A percentile compares a stretch with the other conserved stretches of the same genome.
Conservation (phyloP, 2,329 filamentous ascomycete genomes). For the Coniella lustricola region DNA sequence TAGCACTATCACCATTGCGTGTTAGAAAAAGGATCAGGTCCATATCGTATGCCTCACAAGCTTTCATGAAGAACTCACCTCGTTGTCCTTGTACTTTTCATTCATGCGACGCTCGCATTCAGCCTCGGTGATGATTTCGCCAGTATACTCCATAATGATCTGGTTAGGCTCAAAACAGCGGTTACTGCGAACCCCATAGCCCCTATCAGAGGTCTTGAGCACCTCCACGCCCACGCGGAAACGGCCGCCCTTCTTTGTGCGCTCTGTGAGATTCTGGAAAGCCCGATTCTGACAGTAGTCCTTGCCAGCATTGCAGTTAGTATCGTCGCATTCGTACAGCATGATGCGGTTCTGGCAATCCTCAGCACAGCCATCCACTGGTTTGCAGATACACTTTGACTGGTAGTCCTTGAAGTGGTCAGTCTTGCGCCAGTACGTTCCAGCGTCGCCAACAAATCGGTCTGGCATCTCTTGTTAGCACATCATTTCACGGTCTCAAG, state of each 20-base stretch:
- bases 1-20: slow-evolving; percentile 61
- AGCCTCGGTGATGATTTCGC: slow-evolving; percentile 91
- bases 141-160: slow-evolving; percentile 97
- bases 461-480: slow-evolving; percentile 43
- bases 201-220: slow-evolving; percentile 80
- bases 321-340: slow-evolving; percentile 92
- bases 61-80: slow-evolving; percentile 48
- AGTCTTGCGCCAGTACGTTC: slow-evolving; percentile 71
- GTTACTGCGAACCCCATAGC: slow-evolving; percentile 87
- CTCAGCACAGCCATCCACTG: slow-evolving; percentile 76
- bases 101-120: slow-evolving; percentile 94
- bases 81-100: slow-evolving; percentile 85
- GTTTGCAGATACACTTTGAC: slow-evolving; percentile 70
- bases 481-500: background rate
- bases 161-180: slow-evolving; percentile 81
- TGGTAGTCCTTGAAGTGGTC: slow-evolving; percentile 67
- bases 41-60: background rate
- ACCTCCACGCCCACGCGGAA: slow-evolving; percentile 94
- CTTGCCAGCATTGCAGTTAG: slow-evolving; percentile 76
- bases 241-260: slow-evolving; percentile 71
- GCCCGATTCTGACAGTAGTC: slow-evolving; percentile 75
- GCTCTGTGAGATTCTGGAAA: slow-evolving; percentile 71
- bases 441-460: slow-evolving; percentile 81
- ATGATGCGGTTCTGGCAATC: slow-evolving; percentile 92
- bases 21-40: background rate